Evolutionary conservation across 1,284 basidiomycete species (phyloP), one percentile per base, ranked within the genome.

Genomic region (Leccinum pallidistipes): DNA sequence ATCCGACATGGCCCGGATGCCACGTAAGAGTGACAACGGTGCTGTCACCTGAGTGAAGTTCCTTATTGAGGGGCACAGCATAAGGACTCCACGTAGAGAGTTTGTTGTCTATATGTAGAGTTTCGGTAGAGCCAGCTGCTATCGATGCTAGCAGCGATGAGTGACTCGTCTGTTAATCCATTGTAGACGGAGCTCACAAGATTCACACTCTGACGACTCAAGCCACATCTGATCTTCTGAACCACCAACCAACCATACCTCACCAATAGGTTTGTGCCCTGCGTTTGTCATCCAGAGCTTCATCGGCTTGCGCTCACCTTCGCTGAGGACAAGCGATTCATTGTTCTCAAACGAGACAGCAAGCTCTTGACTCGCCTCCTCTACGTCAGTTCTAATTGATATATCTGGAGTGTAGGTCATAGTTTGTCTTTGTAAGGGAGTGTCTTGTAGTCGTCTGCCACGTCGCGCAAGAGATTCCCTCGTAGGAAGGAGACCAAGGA

Each of bases 391-490:
- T 54, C 77, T 78, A 60, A 87, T 78, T 34, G 81, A 62, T 9
- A 84, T 73, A 67, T 91, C 87, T 2, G 88, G 82, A 10, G 84
- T 86, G 69, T 92, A 92, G 10, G 83, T 80, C 29, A 82, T 82
- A 51, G 74, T 80, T 68, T 86, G 86, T 51, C 87, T 79, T 67
- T 93, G 89, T 18, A 81, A 74, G n/a, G 80, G 77, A 4, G 91
- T 92, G 57, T 86, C 84, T 54, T 93, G 86, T 32, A 93, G 77
- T 62, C 91, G 78, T 57, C 78, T 81, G 24, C 91, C 91, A 18
- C 86, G 86, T 51, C 79, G 79, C 21, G 84, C 78, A 5, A 93
- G 77, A 3, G 84, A 78, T 68, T 93, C 91, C 3, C 70, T 78
- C 14, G 79, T 76, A 12, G 87, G 84, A 32, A 92, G 79, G 32